phyloP scores from a whole-genome alignment of 495 filamentous ascomycete species.

The Saxophila tyrrhenica region DNA sequence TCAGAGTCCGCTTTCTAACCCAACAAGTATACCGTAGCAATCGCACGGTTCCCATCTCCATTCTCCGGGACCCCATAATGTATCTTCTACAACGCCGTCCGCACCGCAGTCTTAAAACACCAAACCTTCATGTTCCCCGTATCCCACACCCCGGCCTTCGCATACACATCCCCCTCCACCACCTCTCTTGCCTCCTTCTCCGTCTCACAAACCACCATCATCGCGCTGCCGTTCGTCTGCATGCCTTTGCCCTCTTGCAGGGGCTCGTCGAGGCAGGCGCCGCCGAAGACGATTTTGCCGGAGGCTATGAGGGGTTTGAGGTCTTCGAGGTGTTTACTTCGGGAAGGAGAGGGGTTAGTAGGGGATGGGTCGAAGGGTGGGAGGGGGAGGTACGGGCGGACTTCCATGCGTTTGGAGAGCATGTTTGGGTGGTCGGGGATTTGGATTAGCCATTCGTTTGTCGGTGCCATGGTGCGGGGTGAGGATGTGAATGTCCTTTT shows the following conservation, averaged over 20 bases:
- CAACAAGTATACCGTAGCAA: neutral
- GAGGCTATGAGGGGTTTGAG: constrained; percentile 35
- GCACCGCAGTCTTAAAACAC: constrained; percentile 30
- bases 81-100: constrained; percentile 21
- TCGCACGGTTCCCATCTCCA: neutral
- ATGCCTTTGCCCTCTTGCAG: constrained; percentile 50
- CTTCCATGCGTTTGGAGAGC: constrained; percentile 56
- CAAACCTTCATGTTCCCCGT: constrained; percentile 44
- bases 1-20: too few relatives aligned
- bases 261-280: constrained; percentile 59
- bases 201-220: constrained; percentile 50
- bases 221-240: constrained; percentile 57
- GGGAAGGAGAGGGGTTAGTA: neutral
- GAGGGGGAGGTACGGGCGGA: constrained; percentile 44
- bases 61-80: neutral
- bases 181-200: constrained; percentile 57
- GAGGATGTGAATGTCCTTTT: neutral
- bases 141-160: constrained; percentile 68
- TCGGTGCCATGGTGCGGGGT: neutral
- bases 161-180: constrained; percentile 64
- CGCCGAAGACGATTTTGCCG: constrained; percentile 46
- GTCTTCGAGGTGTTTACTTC: constrained; percentile 49
- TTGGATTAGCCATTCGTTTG: constrained; percentile 71
- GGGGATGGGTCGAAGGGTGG: neutral
- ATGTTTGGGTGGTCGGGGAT: constrained; percentile 62